Base-by-base conservation (phyloP, 345 rosid species). In the Acer campestre region DNA sequence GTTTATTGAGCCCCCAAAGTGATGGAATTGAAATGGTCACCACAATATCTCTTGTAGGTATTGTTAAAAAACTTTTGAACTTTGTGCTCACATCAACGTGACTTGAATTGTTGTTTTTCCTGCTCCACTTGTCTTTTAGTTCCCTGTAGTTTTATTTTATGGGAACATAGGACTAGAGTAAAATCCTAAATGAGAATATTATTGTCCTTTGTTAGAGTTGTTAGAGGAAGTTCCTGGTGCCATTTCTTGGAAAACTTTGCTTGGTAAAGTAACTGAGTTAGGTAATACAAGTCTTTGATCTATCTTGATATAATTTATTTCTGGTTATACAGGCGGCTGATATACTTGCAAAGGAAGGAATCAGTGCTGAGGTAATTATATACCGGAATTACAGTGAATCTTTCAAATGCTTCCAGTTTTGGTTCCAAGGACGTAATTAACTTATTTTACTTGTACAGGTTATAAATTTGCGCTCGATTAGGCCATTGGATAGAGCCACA, bases 321-420 rank as follows among this genome's bases (percentile, higher is more conserved):
- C 29, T 63, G 79, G 69, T 69, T 78, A 71, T 71, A 49, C 80
- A 92, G 98, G 98, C 98, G 14, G 95, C 97, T 62, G 97, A 95
- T 78, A 88, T 84, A 73, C 96, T 95, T 67, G 88, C 90, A 44
- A 90, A 92, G 84, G 97, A 95, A 80, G 99, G 95, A 83, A 92
- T 95, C 11, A 91, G 87, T 72, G 92, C 93, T 8, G 96, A 92
- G 98, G 99, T 95, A 89, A 78, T 69, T 71, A 35, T 48, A 25
- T 61, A 18, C 61, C 3, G 23, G 35, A 69, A 53, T 61, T 14
- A 40, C 20, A 65, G n/a, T 12, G 10, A 13, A 7, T 67, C 1
- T 51, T 29, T 6, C 2, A 71, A 48, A 42, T 67, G 22, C 8
- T 73, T 71, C 58, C 56, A 13, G 7, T 70, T 80, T 14, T 71